Conservation (phyloP, 2,329 filamentous ascomycete species). For the Scedosporium boydii region DNA sequence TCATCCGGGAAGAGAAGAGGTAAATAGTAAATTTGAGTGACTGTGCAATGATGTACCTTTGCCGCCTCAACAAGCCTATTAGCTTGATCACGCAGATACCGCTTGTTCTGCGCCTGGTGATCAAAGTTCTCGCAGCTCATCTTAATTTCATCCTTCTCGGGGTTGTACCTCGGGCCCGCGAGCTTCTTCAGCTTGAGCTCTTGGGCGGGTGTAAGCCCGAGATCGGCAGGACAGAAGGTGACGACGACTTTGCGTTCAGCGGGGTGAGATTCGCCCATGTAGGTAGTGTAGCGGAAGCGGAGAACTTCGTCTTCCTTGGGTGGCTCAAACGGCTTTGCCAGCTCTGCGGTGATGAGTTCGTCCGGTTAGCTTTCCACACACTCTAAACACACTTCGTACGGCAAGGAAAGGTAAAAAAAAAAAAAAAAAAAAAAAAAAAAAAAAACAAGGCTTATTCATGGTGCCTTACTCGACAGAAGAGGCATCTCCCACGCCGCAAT, state of each 20-base stretch:
- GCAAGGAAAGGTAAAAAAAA: background rate
- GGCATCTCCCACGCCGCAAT: constrained; percentile 95
- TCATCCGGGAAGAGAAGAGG: background rate
- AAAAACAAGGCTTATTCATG: constrained; percentile 50
- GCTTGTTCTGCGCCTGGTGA: constrained; percentile 91
- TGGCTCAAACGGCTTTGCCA: constrained; percentile 70
- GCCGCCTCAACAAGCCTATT: constrained; percentile 64
- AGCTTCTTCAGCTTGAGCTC: constrained; percentile 79
- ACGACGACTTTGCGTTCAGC: constrained; percentile 90
- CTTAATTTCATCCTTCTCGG: constrained; percentile 67
- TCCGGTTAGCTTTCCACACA: background rate
- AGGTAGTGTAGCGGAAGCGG: constrained; percentile 93
- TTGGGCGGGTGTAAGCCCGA: constrained; percentile 60
- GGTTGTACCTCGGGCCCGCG: constrained; percentile 78
- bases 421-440: background rate
- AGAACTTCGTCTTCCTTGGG: constrained; percentile 62
- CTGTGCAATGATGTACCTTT: constrained; percentile 36
- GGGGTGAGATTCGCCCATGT: constrained; percentile 89
- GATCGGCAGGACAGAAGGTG: constrained; percentile 69
- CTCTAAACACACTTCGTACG: background rate
- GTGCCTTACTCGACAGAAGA: constrained; percentile 67
- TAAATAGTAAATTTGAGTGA: background rate
- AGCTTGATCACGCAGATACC: constrained; percentile 76
- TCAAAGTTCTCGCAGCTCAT: constrained; percentile 87
- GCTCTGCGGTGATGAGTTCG: constrained; percentile 41